A percentile compares a stretch with the other conserved stretches of the same genome.
phyloP scores from a whole-genome alignment of 2,329 filamentous ascomycete genomes.

The Neofusicoccum kwambonambiense region DNA sequence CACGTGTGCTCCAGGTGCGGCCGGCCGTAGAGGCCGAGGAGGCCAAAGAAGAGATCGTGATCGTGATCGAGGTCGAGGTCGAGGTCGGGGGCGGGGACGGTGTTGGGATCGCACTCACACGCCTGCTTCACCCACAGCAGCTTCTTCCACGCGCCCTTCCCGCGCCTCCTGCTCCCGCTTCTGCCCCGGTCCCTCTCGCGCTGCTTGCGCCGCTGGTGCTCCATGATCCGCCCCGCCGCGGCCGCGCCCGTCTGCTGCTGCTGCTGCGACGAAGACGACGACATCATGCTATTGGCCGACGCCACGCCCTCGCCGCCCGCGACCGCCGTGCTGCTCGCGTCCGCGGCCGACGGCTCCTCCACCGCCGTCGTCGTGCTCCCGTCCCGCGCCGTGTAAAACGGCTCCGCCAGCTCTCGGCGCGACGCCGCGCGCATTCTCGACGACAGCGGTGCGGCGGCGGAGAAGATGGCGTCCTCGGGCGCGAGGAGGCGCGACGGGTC shows the following conservation, averaged over 20 bases:
- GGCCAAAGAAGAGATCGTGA: no score
- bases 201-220: constrained; percentile 38
- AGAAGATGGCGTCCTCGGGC: constrained; percentile 77
- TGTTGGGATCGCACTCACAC: constrained; percentile 54
- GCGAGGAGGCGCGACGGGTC: constrained; percentile 58
- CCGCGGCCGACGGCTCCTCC: no score
- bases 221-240: constrained; percentile 28
- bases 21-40: no score
- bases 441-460: not conserved
- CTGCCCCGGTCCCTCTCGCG: constrained; percentile 54
- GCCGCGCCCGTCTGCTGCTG: constrained; percentile 21
- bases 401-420: no score
- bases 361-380: no score
- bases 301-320: no score
- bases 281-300: not conserved
- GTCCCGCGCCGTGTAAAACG: not conserved
- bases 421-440: no score
- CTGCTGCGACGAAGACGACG: not conserved
- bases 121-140: constrained; percentile 97
- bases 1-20: not conserved
- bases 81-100: no score
- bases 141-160: constrained; percentile 86
- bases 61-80: no score
- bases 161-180: constrained; percentile 61
- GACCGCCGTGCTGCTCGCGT: no score